A percentile compares a stretch with the other conserved stretches of the same genome.
Evolutionary conservation across 257 asterid species (phyloP).

Genomic region (Solanum neorickii): DNA sequence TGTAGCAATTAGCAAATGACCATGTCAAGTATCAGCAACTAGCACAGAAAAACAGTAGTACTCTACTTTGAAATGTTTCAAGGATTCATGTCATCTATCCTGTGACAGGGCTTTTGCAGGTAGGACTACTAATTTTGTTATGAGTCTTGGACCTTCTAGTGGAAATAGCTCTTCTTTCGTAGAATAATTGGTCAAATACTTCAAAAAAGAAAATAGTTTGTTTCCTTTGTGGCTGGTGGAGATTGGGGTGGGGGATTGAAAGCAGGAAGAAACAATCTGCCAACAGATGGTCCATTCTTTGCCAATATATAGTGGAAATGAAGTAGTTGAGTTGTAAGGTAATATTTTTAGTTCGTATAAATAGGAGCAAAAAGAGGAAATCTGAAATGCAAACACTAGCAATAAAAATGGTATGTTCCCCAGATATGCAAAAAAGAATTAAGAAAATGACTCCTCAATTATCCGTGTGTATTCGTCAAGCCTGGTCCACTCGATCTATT

Average conservation of each 20-base stretch:
- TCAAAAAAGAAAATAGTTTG: not conserved
- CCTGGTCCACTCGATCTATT: not conserved
- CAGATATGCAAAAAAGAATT: not conserved
- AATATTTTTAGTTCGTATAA: not conserved
- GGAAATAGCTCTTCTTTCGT: not conserved
- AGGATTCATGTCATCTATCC: not conserved
- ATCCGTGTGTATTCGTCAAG: not conserved
- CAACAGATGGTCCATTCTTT: not conserved
- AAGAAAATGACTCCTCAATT: not conserved
- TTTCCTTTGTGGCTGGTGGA: not conserved
- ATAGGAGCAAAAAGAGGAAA: not conserved
- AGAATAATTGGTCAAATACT: not conserved
- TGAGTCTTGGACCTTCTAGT: not conserved
- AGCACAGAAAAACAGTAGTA: not conserved
- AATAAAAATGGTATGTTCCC: not conserved
- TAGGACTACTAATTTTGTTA: not conserved
- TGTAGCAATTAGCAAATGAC: slow-evolving; percentile 22
- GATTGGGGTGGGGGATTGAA: not conserved
- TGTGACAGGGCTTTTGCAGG: not conserved
- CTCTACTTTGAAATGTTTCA: not conserved
- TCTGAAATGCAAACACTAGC: not conserved
- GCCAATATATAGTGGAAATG: not conserved
- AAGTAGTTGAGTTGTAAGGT: not conserved
- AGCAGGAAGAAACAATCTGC: not conserved
- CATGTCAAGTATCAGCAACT: not conserved